Percentiles rank a stretch among this genome's conserved stretches.
Evolutionary conservation across 768 basidiomycete species (phyloP).

Genomic region (Erythrobasidium yunnanense): DNA sequence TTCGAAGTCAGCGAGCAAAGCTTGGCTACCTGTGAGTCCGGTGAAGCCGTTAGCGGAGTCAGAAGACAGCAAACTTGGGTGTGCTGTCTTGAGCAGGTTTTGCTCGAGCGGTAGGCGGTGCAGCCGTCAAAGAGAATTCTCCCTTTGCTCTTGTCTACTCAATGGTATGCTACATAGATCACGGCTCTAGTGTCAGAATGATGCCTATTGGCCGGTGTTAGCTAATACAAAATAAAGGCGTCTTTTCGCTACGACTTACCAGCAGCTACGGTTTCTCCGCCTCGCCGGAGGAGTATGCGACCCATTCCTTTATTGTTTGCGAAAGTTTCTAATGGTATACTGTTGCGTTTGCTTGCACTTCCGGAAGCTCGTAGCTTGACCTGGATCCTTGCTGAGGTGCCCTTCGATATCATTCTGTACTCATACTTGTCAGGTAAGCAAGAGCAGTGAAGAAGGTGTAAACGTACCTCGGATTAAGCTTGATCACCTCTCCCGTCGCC

Average conservation of each 20-base stretch:
- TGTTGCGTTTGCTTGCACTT: constrained; percentile 45
- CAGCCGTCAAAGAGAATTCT: no score
- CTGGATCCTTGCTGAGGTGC: constrained; percentile 71
- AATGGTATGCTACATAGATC: no score
- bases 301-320: constrained; percentile 91
- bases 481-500: constrained; percentile 59
- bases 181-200: background rate
- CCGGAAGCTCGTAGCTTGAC: constrained; percentile 54
- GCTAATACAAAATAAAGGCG: no score
- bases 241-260: constrained; percentile 44
- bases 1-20: no score
- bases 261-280: constrained; percentile 88
- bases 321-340: constrained; percentile 80
- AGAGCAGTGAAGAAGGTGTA: no score
- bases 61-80: no score
- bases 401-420: constrained; percentile 80
- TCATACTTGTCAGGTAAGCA: no score
- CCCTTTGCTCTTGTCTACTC: no score
- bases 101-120: no score
- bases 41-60: no score
- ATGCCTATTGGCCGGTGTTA: background rate
- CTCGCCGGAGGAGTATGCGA: constrained; percentile 68
- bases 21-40: no score
- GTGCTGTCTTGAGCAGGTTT: no score
- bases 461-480: constrained; percentile 66